These are phyloP conservation scores for Lipomyces yamanashiensis DNA, from an alignment of 805 yeast genomes.

Conservation along the genomic window DNA sequence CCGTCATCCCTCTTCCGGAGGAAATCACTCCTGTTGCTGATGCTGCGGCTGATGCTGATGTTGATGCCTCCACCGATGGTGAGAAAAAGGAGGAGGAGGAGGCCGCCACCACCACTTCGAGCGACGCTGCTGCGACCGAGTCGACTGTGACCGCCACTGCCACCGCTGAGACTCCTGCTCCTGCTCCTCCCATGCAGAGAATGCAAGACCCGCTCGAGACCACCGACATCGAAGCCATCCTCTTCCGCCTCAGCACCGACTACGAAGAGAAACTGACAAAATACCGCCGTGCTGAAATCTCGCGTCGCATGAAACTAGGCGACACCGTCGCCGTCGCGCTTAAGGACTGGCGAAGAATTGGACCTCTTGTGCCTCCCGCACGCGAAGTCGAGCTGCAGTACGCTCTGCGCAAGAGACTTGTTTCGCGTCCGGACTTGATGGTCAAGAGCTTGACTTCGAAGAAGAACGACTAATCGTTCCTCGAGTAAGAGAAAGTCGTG, in stretches of 20 bases:
- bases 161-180: not conserved
- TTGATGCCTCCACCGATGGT: slow-evolving; percentile 43
- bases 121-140: slow-evolving; percentile 12
- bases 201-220: slow-evolving; percentile 10
- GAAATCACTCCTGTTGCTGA: slow-evolving; percentile 91
- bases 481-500: not conserved
- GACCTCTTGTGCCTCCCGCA: slow-evolving; percentile 30
- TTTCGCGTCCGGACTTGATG: slow-evolving; percentile 23
- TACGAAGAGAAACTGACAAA: slow-evolving; percentile 31
- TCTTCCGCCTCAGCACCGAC: slow-evolving; percentile 32
- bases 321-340: slow-evolving; percentile 37
- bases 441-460: slow-evolving; percentile 12
- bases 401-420: slow-evolving; percentile 32
- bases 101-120: slow-evolving; percentile 7
- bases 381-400: slow-evolving; percentile 29
- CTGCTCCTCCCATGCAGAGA: not conserved
- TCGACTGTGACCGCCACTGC: not conserved
- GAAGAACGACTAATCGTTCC: slow-evolving; percentile 12
- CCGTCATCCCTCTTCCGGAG: slow-evolving; percentile 42
- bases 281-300: slow-evolving; percentile 34
- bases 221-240: slow-evolving; percentile 26
- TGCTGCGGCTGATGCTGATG: slow-evolving; percentile 64
- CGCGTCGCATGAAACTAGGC: slow-evolving; percentile 36
- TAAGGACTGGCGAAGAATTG: slow-evolving; percentile 35
- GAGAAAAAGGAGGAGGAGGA: slow-evolving; percentile 10